Base-by-base conservation (phyloP, 2,329 filamentous ascomycete species). In the Leptographium radiaticola region DNA sequence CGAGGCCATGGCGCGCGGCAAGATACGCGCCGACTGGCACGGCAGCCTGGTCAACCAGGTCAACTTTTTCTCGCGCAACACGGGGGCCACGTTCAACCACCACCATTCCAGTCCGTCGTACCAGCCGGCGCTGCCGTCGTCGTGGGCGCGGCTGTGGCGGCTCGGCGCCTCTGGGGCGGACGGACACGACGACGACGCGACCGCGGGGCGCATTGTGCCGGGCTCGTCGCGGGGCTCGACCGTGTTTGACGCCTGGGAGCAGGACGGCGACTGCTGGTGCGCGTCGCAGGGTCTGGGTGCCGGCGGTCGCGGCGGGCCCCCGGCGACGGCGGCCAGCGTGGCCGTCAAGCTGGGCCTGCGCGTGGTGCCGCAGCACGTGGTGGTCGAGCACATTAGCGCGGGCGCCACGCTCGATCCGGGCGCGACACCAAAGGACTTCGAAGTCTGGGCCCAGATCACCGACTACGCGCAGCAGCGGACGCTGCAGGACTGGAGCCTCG, bases 181-280 rank as follows among this genome's bases (percentile, higher is more conserved):
- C 31, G 51, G 34, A 31, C 20, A 25, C 5, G 18, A 16, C 39
- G 42, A 25, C 16, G 25, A 52, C 51, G 47, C 60, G 60, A 62
- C 69, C n/a, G 16, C 45, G 4, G 39, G 39, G 74, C 46, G 59
- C 1, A 48, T 52, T 5, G 25, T 31, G 25, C 49, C 57, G 2
- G 57, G 57, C n/a, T 53, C 47, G 15, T 33, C 51, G 31, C 55
- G 53, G 6, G 56, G 49, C 4, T 53, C 57, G 1, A 1, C 74
- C 76, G 88, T 86, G 1, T 73, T 95, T 2, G 64, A 68, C 2
- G 69, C 73, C 4, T 95, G 90, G 89, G 72, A 82, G 11, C 87
- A 95, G 49, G 77, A 84, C 38, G 87, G 86, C 20, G 87, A 97
- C 57, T 94, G 89, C 67, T 97, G 89, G 86, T 97, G 91, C 66